Percentiles rank a stretch among this genome's conserved stretches.
phyloP scores from a whole-genome alignment of 129 eudicot genomes.

The Deinandra increscens region DNA sequence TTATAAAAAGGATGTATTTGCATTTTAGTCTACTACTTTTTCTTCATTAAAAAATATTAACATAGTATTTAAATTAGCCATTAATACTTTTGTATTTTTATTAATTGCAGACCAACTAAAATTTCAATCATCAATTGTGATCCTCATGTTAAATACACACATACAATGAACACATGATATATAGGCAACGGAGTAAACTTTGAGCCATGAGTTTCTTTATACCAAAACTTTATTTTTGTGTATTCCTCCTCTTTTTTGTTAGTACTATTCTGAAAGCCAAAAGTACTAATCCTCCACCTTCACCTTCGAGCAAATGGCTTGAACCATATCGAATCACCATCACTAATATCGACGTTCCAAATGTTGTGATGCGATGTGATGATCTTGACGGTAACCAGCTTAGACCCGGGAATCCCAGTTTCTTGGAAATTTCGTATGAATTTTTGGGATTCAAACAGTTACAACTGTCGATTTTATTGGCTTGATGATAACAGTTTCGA shows the following conservation, averaged over 20 bases:
- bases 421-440: slow-evolving; percentile 20
- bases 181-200: too few species aligned
- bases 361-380: neutral
- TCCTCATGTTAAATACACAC: neutral
- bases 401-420: neutral
- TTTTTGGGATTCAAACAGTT: neutral
- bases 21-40: too few species aligned
- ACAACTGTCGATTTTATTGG: slow-evolving; percentile 7
- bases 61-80: too few species aligned
- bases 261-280: neutral
- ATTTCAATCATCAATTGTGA: too few species aligned
- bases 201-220: neutral
- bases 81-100: too few species aligned
- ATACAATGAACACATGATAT: too few species aligned
- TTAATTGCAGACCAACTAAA: too few species aligned
- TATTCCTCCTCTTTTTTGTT: neutral
- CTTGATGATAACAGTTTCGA: neutral
- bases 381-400: neutral
- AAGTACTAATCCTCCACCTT: too few species aligned
- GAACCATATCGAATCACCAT: slow-evolving; percentile 20
- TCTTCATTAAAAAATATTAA: too few species aligned
- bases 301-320: slow-evolving; percentile 22
- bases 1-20: too few species aligned
- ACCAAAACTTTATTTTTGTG: neutral
- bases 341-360: neutral